These are phyloP conservation scores for Raphanus sativus DNA, from an alignment of 345 rosid genomes.

Conservation along the genomic window DNA sequence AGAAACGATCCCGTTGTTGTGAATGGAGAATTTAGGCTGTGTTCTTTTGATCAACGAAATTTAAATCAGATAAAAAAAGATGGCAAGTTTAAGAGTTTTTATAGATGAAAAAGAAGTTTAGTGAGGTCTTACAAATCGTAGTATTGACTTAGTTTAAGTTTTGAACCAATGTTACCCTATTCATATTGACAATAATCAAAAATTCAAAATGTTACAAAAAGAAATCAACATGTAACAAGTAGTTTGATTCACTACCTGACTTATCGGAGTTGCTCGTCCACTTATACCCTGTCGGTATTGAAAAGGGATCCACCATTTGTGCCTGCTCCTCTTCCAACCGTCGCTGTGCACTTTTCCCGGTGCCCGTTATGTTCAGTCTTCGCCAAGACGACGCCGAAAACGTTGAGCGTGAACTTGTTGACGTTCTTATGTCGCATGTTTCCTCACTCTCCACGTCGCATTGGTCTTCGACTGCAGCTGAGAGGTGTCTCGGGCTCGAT, in stretches of 20 bases:
- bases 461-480: constrained; percentile 24
- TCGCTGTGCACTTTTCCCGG: constrained; percentile 45
- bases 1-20: background rate
- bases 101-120: background rate
- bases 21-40: background rate
- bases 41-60: background rate
- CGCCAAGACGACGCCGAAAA: constrained; percentile 55
- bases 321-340: constrained; percentile 28
- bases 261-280: constrained; percentile 54
- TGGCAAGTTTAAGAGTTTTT: background rate
- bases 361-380: constrained; percentile 32
- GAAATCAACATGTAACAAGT: background rate
- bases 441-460: constrained; percentile 30
- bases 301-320: constrained; percentile 62
- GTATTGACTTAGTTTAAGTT: background rate
- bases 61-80: background rate
- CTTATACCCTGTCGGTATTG: constrained; percentile 68
- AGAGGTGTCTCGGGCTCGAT: constrained; percentile 68
- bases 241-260: constrained; percentile 27
- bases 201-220: background rate
- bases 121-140: background rate
- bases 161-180: background rate
- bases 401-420: constrained; percentile 32
- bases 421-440: constrained; percentile 42
- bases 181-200: background rate